Base-by-base conservation (phyloP, 371 early-diverging fungal genomes). In the Mortierella sp. region DNA sequence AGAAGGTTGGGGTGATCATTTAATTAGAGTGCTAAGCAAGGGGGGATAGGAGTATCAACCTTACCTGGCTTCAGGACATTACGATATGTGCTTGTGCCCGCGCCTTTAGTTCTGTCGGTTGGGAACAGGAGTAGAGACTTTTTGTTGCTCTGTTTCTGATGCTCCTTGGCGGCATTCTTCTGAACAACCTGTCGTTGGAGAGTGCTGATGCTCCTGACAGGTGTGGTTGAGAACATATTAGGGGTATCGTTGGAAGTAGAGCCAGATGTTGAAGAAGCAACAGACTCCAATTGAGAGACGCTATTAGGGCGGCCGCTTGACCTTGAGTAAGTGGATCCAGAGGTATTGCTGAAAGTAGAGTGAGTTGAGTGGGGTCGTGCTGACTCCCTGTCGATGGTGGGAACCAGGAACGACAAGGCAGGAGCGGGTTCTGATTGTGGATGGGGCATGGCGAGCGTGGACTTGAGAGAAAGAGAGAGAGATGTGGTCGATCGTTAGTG, bases 91-190 rank as follows among this genome's bases (percentile, higher is more conserved):
- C 34, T 10, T 34, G 34, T 10, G 6, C 43, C 14, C 8, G 63
- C 25, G 2, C 73, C 73, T 31, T 67, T 57, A 4, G 73, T 73
- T 21, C 73, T 57, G 16, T 62, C 56, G 2, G 73, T 73, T 6
- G 73, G 73, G 44, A 73, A 73, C 27, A 73, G 44, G 0, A 60
- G 73, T n/a, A 73, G n/a, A 3, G 56, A 22, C 51, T 46, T 54
- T 21, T 67, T 61, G n/a, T 57, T 54, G 19, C 67, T 57, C 10
- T 57, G 65, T 44, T 41, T 56, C 52, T 56, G 22, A 12, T 71
- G 60, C 40, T 50, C 56, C 19, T 58, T 62, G 41, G 51, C 16
- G 22, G 48, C 31, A 13, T 21, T 29, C 49, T 62, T 66, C 9
- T 50, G 24, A 12, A 63, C 21, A 9, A 44, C 54, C 40, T 60